Percentiles rank a stretch among this genome's conserved stretches.
Conservation (phyloP, 441 rosid species). For the Erodium moschatum region DNA sequence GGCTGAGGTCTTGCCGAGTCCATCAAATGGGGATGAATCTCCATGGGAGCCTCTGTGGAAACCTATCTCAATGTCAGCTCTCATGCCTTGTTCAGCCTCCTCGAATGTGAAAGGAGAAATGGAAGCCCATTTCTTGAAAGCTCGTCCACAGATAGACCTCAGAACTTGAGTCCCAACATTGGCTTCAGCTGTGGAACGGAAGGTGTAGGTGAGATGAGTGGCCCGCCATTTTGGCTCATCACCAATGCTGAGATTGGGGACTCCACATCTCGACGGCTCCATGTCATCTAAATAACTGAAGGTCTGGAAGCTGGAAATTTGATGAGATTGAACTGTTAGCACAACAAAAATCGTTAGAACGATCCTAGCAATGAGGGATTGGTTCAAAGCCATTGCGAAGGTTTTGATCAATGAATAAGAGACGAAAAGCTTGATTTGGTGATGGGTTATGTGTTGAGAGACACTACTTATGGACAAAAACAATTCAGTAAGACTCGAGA, state of each 20-base stretch:
- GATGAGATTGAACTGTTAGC: no score
- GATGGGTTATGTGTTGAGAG: slow-evolving; percentile 1
- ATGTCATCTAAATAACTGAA: background rate
- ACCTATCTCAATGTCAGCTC: background rate
- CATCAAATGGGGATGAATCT: background rate
- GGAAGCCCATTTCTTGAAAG: background rate
- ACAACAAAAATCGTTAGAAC: no score
- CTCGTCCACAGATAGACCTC: background rate
- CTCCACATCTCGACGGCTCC: background rate
- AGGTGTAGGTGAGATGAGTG: background rate
- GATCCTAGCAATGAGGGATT: no score
- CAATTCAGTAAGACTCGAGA: background rate
- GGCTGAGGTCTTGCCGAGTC: background rate
- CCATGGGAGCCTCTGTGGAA: background rate
- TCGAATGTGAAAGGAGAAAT: background rate
- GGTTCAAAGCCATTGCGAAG: background rate
- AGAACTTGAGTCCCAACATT: background rate
- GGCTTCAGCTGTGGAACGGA: background rate
- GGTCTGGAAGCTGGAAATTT: background rate
- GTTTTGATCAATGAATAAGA: background rate
- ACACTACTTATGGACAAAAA: background rate
- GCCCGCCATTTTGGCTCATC: background rate
- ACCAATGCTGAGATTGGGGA: background rate
- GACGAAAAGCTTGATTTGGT: background rate
- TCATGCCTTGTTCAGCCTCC: background rate